phyloP scores from a whole-genome alignment of 805 yeast genomes.

The Candida maesae region DNA sequence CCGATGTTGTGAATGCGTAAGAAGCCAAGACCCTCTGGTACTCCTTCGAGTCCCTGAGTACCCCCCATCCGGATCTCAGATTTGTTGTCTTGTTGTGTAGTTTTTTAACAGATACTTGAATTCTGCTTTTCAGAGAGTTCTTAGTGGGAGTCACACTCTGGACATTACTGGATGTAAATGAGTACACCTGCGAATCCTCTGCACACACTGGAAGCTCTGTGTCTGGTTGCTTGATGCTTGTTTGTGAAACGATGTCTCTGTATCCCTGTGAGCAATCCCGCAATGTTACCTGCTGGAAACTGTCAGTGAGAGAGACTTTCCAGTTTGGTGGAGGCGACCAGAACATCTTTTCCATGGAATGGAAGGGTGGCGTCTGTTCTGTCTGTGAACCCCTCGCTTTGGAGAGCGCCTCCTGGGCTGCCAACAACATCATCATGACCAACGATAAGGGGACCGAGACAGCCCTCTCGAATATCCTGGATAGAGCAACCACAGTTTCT shows the following conservation, averaged over 20 bases:
- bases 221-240: no score
- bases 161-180: no score
- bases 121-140: no score
- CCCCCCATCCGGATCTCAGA: conserved; percentile 1
- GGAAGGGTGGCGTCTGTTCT: neutral
- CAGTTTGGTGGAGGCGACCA: conserved; percentile 1
- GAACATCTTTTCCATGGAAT: conserved; percentile 1
- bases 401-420: conserved; percentile 1
- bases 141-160: no score
- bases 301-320: neutral
- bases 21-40: neutral
- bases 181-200: no score
- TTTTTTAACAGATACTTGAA: no score
- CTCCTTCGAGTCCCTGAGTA: conserved; percentile 1
- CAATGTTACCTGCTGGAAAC: neutral
- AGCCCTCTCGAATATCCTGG: neutral
- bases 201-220: no score
- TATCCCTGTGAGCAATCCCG: neutral
- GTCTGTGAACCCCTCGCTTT: neutral
- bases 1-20: no score
- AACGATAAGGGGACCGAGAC: conserved; percentile 8
- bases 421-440: conserved; percentile 3
- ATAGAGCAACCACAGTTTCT: neutral
- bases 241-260: no score
- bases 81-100: neutral